phyloP scores from a whole-genome alignment of 2,329 filamentous ascomycete genomes.

The Fusarium brachygibbosum region DNA sequence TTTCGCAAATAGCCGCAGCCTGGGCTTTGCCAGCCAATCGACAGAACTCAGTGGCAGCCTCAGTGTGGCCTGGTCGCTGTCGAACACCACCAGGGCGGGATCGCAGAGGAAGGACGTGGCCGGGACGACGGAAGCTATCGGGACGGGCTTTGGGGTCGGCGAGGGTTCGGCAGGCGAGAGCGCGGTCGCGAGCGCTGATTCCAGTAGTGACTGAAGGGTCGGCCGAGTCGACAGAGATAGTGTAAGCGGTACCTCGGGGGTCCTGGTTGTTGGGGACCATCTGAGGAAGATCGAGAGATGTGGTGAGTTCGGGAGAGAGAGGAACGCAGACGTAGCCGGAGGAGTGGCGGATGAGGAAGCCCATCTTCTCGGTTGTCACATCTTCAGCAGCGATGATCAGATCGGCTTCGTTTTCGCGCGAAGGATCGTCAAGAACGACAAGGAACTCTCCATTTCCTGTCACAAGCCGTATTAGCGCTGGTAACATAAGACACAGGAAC shows the following conservation, averaged over 20 bases:
- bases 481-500: background rate
- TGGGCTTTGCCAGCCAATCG: slow-evolving; percentile 81
- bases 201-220: slow-evolving; percentile 84
- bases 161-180: slow-evolving; percentile 82
- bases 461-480: slow-evolving; percentile 26
- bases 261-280: slow-evolving; percentile 86
- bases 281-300: slow-evolving; percentile 81
- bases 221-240: slow-evolving; percentile 85
- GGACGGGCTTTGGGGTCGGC: slow-evolving; percentile 73
- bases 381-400: slow-evolving; percentile 92
- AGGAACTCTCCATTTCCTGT: slow-evolving; percentile 89
- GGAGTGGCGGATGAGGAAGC: slow-evolving; percentile 93
- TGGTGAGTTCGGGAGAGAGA: slow-evolving; percentile 76
- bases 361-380: slow-evolving; percentile 90
- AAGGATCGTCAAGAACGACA: slow-evolving; percentile 91
- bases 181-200: slow-evolving; percentile 89
- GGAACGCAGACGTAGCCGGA: slow-evolving; percentile 94
- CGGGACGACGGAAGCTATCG: slow-evolving; percentile 80
- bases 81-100: slow-evolving; percentile 85
- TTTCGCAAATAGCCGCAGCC: slow-evolving; percentile 89
- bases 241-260: slow-evolving; percentile 92
- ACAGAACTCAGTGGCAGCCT: slow-evolving; percentile 93
- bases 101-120: slow-evolving; percentile 89
- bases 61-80: slow-evolving; percentile 86
- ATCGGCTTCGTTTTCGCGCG: slow-evolving; percentile 98